Conservation (phyloP, 768 basidiomycete genomes). For the Leccinum sublutescens region DNA sequence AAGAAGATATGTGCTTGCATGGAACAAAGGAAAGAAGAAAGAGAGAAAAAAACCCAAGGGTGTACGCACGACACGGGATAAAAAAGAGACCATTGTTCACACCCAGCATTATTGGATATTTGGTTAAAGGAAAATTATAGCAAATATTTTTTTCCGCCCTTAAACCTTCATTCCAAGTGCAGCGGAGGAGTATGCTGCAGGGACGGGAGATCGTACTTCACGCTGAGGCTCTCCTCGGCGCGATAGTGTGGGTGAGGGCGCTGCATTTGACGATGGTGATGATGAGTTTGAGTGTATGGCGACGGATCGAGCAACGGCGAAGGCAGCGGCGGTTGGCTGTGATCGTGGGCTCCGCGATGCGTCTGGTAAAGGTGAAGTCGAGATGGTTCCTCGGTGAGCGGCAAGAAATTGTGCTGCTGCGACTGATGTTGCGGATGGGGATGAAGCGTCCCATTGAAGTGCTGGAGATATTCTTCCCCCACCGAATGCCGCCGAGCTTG, state of each 20-base stretch:
- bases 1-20: conserved; percentile 12
- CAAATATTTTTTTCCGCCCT: conserved; percentile 8
- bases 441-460: conserved; percentile 34
- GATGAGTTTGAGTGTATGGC: conserved; percentile 28
- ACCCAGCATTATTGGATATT: conserved; percentile 23
- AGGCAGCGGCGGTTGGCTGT: conserved; percentile 25
- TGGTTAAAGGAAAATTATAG: conserved; percentile 26
- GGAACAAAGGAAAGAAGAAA: background rate
- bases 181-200: conserved; percentile 44
- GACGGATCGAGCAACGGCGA: conserved; percentile 36
- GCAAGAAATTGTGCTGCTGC: conserved; percentile 28
- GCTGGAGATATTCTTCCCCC: conserved; percentile 39
- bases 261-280: conserved; percentile 35
- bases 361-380: conserved; percentile 36
- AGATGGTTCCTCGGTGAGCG: conserved; percentile 28
- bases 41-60: background rate
- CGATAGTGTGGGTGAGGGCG: conserved; percentile 35
- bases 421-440: conserved; percentile 30
- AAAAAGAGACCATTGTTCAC: conserved; percentile 24
- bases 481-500: conserved; percentile 34
- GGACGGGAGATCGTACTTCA: conserved; percentile 45
- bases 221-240: conserved; percentile 35
- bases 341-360: conserved; percentile 35
- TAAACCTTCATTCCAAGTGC: conserved; percentile 50
- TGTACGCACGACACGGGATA: conserved; percentile 5